Base-by-base conservation (phyloP, 768 basidiomycete species). In the Leccinum pellstonianum region DNA sequence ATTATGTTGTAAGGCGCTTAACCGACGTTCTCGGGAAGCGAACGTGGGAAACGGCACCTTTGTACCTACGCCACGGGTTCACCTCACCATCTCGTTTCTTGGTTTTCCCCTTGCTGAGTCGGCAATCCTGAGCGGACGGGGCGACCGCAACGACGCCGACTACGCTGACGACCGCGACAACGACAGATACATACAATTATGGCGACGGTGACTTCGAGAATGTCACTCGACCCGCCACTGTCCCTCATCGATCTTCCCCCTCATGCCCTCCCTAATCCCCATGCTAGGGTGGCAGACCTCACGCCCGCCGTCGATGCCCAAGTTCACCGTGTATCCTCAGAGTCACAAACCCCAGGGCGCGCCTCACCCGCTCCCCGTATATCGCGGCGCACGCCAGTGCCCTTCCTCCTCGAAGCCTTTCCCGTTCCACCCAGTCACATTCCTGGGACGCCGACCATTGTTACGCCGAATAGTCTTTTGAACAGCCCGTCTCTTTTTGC, bases 331-430 rank as follows among this genome's bases (percentile, higher is more conserved):
- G 67, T 70, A 10, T 71, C 70, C 31, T 72, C 70, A 23, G 70
- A 71, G 12, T 68, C 69, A 4, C 65, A 68, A 43, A 7, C 63
- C 2, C 59, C 57, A 9, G 70, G 68, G 14, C 69, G 68, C 50
- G 62, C 70, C 17, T 71, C 70, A 1, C 68, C 71, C 5, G 52
- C 68, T 8, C 50, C 63, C 27, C 66, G 73, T 19, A 49, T 71
- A 58, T 59, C 70, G n/a, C 75, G 72, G 7, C 74, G 71, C 48
- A 69, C 68, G 2, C 67, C 67, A 1, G 69, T 70, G 1, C 78
- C 78, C 14, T 73, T 68, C 54, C 73, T 71, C 21, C 76, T 74
- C 48, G 76, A 74, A 54, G 71, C 78, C 4, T 78, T 76, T 21
- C 75, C 77, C 11, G 65, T 64, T 2, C 76, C 72, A 3, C 78